Evolutionary conservation across 345 rosid species (phyloP).

Genomic region (Aegle marmelos): DNA sequence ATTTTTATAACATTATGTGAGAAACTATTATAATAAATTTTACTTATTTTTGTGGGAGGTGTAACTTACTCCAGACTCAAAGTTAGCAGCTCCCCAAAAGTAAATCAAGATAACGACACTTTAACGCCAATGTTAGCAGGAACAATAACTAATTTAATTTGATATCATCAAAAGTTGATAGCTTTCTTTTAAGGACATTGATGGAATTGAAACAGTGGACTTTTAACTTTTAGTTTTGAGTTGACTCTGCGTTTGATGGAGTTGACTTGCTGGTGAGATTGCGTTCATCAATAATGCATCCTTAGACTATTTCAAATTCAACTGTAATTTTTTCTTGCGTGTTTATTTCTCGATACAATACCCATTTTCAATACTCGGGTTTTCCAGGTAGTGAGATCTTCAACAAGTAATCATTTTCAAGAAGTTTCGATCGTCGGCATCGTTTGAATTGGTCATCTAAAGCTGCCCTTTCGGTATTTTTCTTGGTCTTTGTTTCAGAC

Average conservation of each 20-base stretch:
- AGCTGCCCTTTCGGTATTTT: not conserved
- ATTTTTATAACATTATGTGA: no score
- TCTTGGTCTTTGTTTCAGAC: conserved; percentile 9
- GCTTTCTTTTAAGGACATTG: not conserved
- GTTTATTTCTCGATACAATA: not conserved
- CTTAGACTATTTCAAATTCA: not conserved
- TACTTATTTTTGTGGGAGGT: no score
- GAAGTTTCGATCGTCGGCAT: not conserved
- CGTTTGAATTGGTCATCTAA: conserved; percentile 5
- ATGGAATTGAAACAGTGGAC: not conserved
- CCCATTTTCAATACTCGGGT: no score
- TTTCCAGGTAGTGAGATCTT: not conserved
- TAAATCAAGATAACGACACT: not conserved
- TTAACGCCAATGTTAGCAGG: not conserved
- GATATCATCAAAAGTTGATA: not conserved
- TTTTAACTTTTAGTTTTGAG: not conserved
- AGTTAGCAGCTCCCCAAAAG: no score
- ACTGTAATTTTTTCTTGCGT: not conserved
- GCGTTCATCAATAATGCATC: not conserved
- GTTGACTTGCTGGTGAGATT: conserved; percentile 8
- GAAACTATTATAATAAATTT: no score
- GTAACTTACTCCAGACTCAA: no score
- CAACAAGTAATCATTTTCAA: not conserved
- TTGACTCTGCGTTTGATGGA: conserved; percentile 1
- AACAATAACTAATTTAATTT: no score